Evolutionary conservation across 2,329 filamentous ascomycete genomes (phyloP), one percentile per base, ranked within the genome.

Genomic region (Cytospora piceae): DNA sequence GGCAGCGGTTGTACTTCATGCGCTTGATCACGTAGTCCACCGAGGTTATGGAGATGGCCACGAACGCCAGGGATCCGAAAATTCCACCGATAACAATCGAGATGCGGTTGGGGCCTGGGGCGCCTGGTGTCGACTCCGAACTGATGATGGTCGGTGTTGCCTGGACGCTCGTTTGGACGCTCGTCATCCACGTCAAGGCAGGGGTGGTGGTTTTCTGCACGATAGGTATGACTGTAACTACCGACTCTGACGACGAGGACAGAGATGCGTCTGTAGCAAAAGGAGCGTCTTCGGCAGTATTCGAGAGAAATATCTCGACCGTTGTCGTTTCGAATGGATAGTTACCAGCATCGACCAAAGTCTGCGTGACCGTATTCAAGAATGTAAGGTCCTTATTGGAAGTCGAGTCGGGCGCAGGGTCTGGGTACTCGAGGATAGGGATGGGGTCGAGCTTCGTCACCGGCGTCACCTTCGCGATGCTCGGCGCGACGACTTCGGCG

Each of bases 71-170:
- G 1, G 76, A 74, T 8, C 75, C 76, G 15, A 79, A 63, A 2
- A 75, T 72, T 6, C 75, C 77, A 7, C 76, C 76, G 14, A 77
- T 68, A 42, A 78, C 78, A 32, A 72, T 71, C 7, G 73, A 73
- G 1, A 67, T 73, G 57, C 75, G 74, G 59, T 71, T 75, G 29
- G 61, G 53, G 15, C 4, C 27, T 37, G 31, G 52, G 29, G 2
- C 62, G 49, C 8, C 57, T 8, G 20, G 60, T 22, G 8, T 12
- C 27, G 32, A 7, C 15, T 34, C 17, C 15, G 32, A 42, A 17
- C 29, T 24, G n/a, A n/a, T 24, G 11, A 24, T 24, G n/a, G n/a
- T 24, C 11, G 46, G 46, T 24, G 8, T 49, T 24, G 46, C n/a
- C 46, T 49, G 46, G n/a, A 24, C n/a, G 22, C 11, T n/a, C 20